A percentile compares a stretch with the other conserved stretches of the same genome.
Conservation (phyloP, 805 yeast species). For the Maudiozyma barnettii region DNA sequence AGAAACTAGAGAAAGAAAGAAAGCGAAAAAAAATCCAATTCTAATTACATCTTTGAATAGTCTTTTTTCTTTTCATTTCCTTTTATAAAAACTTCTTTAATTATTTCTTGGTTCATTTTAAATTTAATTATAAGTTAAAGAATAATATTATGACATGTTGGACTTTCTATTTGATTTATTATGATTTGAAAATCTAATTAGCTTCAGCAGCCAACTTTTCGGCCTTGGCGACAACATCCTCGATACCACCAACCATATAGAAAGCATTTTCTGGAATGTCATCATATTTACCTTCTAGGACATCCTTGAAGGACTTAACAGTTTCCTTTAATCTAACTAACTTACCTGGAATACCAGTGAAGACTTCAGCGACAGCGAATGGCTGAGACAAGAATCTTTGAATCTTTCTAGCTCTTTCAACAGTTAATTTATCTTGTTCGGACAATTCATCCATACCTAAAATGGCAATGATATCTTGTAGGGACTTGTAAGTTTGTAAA, state of each 20-base stretch:
- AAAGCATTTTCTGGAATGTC: constrained; percentile 98
- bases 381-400: constrained; percentile 99
- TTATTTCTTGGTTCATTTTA: background rate
- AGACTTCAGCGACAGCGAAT: constrained; percentile 98
- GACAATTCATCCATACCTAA: constrained; percentile 99
- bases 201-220: constrained; percentile 96
- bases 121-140: background rate
- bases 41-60: too few species aligned
- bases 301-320: constrained; percentile 88
- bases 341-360: constrained; percentile 99
- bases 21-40: too few species aligned
- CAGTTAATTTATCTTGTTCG: constrained; percentile 96
- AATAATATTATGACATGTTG: constrained; percentile 1
- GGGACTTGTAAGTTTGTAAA: constrained; percentile 97
- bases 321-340: constrained; percentile 96
- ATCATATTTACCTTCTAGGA: constrained; percentile 97
- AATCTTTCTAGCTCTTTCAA: constrained; percentile 99
- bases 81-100: too few species aligned
- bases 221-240: constrained; percentile 97
- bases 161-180: background rate
- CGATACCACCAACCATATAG: constrained; percentile 99
- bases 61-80: too few species aligned
- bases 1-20: too few species aligned
- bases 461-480: constrained; percentile 99
- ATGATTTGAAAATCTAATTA: constrained; percentile 35